A percentile compares a stretch with the other conserved stretches of the same genome.
Conservation (phyloP, 2,329 filamentous ascomycete genomes). For the Thelonectria blattea region DNA sequence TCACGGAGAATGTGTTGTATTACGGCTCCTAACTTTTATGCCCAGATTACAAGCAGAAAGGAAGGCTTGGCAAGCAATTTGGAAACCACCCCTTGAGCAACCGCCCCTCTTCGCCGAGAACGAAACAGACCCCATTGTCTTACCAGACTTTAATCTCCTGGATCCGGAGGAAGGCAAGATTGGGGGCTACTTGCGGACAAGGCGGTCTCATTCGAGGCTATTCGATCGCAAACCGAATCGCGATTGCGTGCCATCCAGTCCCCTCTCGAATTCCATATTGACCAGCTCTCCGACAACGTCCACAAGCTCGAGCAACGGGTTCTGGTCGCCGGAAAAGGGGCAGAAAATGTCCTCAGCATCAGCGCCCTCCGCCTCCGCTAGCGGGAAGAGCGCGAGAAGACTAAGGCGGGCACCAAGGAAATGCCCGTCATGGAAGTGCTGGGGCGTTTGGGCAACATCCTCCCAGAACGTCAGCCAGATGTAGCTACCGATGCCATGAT, state of each 20-base stretch:
- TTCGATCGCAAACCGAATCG: constrained; percentile 53
- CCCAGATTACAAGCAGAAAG: constrained; percentile 86
- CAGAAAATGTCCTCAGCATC: constrained; percentile 73
- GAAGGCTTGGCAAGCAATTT: constrained; percentile 78
- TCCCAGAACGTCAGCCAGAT: too few relatives aligned
- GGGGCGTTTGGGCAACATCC: constrained; percentile 73
- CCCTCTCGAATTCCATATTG: constrained; percentile 77
- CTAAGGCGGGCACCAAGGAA: constrained; percentile 66
- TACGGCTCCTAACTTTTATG: too few relatives aligned
- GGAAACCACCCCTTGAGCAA: constrained; percentile 67
- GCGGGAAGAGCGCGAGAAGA: constrained; percentile 69
- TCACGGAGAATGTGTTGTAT: constrained; percentile 5
- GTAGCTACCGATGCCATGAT: too few relatives aligned
- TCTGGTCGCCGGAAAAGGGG: constrained; percentile 74
- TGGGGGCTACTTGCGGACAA: constrained; percentile 60
- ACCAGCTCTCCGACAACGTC: constrained; percentile 84
- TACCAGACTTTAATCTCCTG: constrained; percentile 67
- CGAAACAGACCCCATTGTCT: constrained; percentile 37
- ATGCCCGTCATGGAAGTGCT: constrained; percentile 77
- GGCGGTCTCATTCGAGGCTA: constrained; percentile 48
- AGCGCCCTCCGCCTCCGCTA: constrained; percentile 75
- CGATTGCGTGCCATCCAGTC: constrained; percentile 55
- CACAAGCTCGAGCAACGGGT: constrained; percentile 85
- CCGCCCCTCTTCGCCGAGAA: constrained; percentile 54
- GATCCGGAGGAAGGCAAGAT: constrained; percentile 72